phyloP scores from a whole-genome alignment of 176 grass and related monocot species.

The Poa annua region DNA sequence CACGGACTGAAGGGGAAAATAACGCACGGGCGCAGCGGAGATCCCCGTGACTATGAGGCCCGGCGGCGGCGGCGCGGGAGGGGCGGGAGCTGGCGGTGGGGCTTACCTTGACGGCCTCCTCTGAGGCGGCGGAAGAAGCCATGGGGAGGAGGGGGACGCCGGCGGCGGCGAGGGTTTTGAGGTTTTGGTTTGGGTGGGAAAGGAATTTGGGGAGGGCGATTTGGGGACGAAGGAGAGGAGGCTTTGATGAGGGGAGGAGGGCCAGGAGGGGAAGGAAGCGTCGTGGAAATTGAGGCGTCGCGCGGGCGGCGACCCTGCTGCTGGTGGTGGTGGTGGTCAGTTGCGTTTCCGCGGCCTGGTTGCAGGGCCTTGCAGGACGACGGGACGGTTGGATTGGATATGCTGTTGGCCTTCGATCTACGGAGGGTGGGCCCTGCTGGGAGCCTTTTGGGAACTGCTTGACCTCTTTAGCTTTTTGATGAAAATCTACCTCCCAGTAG shows the following conservation, averaged over 20 bases:
- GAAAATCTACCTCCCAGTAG: no score
- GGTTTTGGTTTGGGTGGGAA: slow-evolving; percentile 23
- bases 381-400: slow-evolving; percentile 18
- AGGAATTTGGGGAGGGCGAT: slow-evolving; percentile 23
- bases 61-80: not conserved
- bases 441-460: slow-evolving; percentile 20
- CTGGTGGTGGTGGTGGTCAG: not conserved
- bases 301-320: not conserved
- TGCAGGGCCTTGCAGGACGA: slow-evolving; percentile 18
- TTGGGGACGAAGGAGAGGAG: not conserved
- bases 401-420: not conserved
- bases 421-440: slow-evolving; percentile 4
- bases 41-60: not conserved
- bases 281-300: slow-evolving; percentile 42
- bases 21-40: not conserved
- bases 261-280: slow-evolving; percentile 23
- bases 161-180: slow-evolving; percentile 48
- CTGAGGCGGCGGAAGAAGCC: slow-evolving; percentile 28
- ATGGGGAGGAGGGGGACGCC: not conserved
- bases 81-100: not conserved
- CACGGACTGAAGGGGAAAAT: not conserved
- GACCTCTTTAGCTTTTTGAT: slow-evolving; percentile 9
- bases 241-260: not conserved
- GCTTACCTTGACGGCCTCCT: slow-evolving; percentile 59
- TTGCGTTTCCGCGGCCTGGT: slow-evolving; percentile 17